Conservation (phyloP, 768 basidiomycete genomes). For the Kwoniella mangroviensis region DNA sequence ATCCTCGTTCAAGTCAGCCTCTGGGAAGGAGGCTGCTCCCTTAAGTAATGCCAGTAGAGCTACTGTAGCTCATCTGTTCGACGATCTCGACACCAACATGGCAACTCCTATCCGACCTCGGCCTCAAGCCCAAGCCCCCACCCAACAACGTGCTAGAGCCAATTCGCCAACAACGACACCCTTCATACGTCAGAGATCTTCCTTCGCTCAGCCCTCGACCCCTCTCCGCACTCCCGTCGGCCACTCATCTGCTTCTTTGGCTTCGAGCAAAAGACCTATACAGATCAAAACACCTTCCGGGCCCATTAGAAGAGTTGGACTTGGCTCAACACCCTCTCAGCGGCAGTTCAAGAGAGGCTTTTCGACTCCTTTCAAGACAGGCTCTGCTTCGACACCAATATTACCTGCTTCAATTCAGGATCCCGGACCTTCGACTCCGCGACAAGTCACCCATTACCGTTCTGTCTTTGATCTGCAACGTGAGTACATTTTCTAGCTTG, state of each 20-base stretch:
- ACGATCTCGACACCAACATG: constrained; percentile 20
- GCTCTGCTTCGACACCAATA: not conserved
- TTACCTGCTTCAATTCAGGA: not conserved
- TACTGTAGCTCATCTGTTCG: constrained; percentile 16
- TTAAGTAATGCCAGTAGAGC: constrained; percentile 12
- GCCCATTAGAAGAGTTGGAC: constrained; percentile 43
- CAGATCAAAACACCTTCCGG: constrained; percentile 36
- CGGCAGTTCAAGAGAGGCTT: constrained; percentile 34
- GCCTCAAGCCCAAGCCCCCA: not conserved
- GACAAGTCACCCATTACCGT: not conserved
- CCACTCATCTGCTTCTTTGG: constrained; percentile 10
- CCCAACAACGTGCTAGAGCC: not conserved
- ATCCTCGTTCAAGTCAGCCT: constrained; percentile 25
- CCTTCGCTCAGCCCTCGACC: constrained; percentile 24
- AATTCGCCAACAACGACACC: constrained; percentile 1
- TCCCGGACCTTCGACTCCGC: not conserved
- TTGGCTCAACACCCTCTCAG: constrained; percentile 42
- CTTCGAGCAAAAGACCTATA: constrained; percentile 26
- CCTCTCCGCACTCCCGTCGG: constrained; percentile 27
- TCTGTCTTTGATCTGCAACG: constrained; percentile 43
- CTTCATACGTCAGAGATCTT: not conserved
- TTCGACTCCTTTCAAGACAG: constrained; percentile 48
- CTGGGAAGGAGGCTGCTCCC: constrained; percentile 22
- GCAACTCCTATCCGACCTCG: constrained; percentile 4
- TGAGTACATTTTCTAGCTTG: constrained; percentile 23